Base-by-base conservation (phyloP, 2,329 filamentous ascomycete species). In the Pseudogymnoascus verrucosus region DNA sequence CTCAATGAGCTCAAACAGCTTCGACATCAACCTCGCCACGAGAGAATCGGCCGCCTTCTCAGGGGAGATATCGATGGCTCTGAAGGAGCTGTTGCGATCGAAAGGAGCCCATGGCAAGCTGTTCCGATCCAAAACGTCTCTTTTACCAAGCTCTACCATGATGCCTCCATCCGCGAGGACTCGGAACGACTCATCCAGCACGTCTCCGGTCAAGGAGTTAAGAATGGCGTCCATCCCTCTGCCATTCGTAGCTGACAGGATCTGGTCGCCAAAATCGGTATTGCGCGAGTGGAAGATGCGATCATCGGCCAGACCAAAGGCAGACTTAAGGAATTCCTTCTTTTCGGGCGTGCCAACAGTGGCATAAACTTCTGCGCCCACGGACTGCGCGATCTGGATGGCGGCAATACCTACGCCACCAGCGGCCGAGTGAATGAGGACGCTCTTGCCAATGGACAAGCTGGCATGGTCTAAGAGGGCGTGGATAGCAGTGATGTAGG, bases 401-500 rank as follows among this genome's bases (percentile, higher is more conserved):
- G 65, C 65, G 14, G 66, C 65, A 57, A 67, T 65, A n/a, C 69
- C 69, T 1, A 70, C 60, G 10, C 64, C 66, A 10, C 69, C 67
- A 19, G 66, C 60, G 1, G 63, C 69, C 16, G 64, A 47, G 61
- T 70, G 68, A 0, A 71, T 69, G 0, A 71, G 57, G 21, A 71
- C 54, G 1, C 62, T 51, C 26, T 71, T 65, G 1, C 76, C 76
- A 0, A 71, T 68, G 11, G 71, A 65, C 0, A 82, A 69, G 0
- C 74, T 70, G 12, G 74, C 79, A 5, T 77, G 63, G 21, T 78
- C 69, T 6, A 73, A 69, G 3, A 84, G 69, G 1, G 74, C 76
- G 63, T 82, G 77, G 63, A 76, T 75, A 0, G 80, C 80, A 4
- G 78, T 76, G 23, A 76, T 66, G 61, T 76, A 76, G 0, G 75